Percentiles rank a stretch among this genome's conserved stretches.
Evolutionary conservation across 305 asterid species (phyloP).

Genomic region (Withania somnifera): DNA sequence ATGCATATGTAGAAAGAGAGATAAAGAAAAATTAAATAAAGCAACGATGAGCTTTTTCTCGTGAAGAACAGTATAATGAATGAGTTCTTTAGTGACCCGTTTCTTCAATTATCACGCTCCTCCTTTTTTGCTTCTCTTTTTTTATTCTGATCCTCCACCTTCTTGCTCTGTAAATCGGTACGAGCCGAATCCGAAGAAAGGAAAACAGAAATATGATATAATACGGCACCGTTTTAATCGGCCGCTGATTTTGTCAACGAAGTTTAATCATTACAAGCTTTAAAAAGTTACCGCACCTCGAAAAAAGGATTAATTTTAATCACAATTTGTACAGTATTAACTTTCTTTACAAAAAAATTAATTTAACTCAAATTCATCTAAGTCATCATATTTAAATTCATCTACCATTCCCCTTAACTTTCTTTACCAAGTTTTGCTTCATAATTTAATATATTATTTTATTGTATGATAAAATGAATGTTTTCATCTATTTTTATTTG

Average conservation of each 20-base stretch:
- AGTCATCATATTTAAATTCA: too few species aligned
- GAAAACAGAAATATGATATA: not conserved
- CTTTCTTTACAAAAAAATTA: too few species aligned
- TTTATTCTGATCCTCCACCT: not conserved
- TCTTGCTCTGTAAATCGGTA: not conserved
- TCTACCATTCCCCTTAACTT: too few species aligned
- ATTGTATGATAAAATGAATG: not conserved
- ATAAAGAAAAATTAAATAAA: not conserved
- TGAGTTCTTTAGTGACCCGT: not conserved
- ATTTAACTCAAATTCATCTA: too few species aligned
- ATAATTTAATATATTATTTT: not conserved
- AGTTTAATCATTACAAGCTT: not conserved
- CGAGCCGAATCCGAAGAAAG: not conserved
- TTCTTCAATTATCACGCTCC: conserved; percentile 21
- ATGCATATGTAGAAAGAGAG: not conserved
- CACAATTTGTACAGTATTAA: too few species aligned
- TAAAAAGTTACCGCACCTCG: not conserved
- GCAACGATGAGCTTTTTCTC: conserved; percentile 27
- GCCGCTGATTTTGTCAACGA: not conserved
- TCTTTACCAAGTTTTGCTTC: not conserved
- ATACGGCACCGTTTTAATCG: not conserved
- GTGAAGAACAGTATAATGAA: conserved; percentile 22
- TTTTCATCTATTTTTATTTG: too few species aligned
- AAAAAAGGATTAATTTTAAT: too few species aligned
- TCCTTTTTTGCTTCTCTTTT: conserved; percentile 1